These are phyloP conservation scores for Oryza punctata DNA, from an alignment of 176 grass and related monocot species.

Conservation along the genomic window DNA sequence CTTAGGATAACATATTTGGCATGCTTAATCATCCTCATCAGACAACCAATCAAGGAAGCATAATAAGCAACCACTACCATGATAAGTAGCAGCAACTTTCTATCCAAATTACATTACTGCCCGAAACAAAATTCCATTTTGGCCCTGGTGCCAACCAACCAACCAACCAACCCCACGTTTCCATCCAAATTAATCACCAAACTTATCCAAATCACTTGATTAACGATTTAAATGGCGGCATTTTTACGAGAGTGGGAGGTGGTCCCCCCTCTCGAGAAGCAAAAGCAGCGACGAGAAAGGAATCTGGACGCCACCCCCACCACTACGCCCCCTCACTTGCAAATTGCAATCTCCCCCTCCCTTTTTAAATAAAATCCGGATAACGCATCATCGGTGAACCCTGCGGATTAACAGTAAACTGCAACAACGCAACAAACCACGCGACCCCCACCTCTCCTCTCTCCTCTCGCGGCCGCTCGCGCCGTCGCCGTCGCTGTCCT, in stretches of 20 bases:
- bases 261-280: not conserved
- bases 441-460: not conserved
- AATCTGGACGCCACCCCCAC: constrained; percentile 19
- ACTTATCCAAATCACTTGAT: not conserved
- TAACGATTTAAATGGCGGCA: not conserved
- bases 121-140: too few species aligned
- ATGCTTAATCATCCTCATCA: not conserved
- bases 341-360: not conserved
- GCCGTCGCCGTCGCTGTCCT: constrained; percentile 30
- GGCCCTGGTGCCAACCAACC: not conserved
- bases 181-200: not conserved
- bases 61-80: not conserved
- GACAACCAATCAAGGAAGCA: too few species aligned
- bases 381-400: constrained; percentile 26
- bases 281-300: not conserved
- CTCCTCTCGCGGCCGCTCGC: too few species aligned
- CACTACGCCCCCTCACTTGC: not conserved
- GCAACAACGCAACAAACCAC: not conserved
- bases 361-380: constrained; percentile 31
- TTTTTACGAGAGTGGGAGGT: not conserved
- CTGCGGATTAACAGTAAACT: constrained; percentile 14
- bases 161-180: not conserved
- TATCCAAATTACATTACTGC: too few species aligned
- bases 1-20: too few species aligned
- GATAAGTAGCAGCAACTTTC: too few species aligned